phyloP scores from a whole-genome alignment of 2,329 filamentous ascomycete genomes.

The Lasiodiplodia sp. region DNA sequence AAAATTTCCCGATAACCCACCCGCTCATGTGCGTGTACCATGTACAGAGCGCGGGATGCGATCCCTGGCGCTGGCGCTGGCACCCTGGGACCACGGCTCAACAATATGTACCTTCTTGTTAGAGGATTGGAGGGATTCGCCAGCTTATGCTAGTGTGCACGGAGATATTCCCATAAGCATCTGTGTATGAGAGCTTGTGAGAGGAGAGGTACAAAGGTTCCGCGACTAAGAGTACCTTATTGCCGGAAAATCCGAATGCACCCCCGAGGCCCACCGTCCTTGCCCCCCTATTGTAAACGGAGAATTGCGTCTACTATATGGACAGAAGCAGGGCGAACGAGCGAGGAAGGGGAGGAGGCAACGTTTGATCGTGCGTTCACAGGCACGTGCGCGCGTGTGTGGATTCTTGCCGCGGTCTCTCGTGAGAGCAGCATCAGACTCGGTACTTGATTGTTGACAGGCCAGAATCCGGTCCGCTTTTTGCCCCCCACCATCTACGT shows the following conservation, averaged over 20 bases:
- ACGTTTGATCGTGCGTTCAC: not conserved
- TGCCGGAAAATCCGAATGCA: not conserved
- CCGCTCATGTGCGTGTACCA: not conserved
- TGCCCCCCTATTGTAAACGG: not conserved
- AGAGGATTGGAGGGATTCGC: not conserved
- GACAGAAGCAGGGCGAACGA: not conserved
- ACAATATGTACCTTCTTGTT: not conserved
- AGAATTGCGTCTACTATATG: not conserved
- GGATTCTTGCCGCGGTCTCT: not conserved
- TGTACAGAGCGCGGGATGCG: not conserved
- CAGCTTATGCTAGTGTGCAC: not conserved
- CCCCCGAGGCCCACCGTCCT: not conserved
- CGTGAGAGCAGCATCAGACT: slow-evolving; percentile 8
- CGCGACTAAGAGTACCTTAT: not conserved
- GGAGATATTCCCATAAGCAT: not conserved
- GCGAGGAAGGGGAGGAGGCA: slow-evolving; percentile 1
- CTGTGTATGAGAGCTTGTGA: not conserved
- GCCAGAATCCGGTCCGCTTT: not conserved
- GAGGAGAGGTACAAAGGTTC: not conserved
- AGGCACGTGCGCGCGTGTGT: not conserved
- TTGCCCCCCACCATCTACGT: slow-evolving; percentile 8
- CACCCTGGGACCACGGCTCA: not conserved
- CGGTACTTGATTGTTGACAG: not conserved
- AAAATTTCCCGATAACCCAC: not conserved
- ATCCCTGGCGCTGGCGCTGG: not conserved